Evolutionary conservation across 768 basidiomycete species (phyloP).

Genomic region (Mycena sanguinolenta): DNA sequence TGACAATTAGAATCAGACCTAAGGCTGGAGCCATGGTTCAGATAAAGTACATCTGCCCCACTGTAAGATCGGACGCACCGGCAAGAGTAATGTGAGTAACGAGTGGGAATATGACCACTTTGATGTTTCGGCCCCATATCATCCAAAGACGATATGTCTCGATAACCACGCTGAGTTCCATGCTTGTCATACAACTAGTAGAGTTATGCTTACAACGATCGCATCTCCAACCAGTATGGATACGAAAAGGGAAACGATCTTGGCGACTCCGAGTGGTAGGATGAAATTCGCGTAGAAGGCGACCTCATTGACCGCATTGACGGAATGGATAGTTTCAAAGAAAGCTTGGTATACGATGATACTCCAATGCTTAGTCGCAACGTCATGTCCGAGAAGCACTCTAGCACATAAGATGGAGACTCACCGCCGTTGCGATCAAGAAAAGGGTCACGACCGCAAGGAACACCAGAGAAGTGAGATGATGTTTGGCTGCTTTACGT

Average conservation of each 20-base stretch:
- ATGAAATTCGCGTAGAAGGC: conserved; percentile 25
- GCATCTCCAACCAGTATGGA: conserved; percentile 9
- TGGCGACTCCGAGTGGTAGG: conserved; percentile 3
- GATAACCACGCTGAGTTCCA: conserved; percentile 46
- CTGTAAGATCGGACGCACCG: not conserved
- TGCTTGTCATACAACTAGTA: not conserved
- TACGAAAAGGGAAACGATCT: not conserved
- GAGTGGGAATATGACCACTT: conserved; percentile 25
- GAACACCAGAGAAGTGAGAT: conserved; percentile 17
- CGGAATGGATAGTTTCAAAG: conserved; percentile 26
- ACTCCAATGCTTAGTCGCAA: conserved; percentile 29
- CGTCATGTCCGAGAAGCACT: not conserved
- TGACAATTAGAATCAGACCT: too few relatives aligned
- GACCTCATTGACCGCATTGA: not conserved
- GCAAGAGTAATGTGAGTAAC: not conserved
- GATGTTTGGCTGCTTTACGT: conserved; percentile 5
- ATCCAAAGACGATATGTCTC: conserved; percentile 59
- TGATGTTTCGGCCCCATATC: conserved; percentile 17
- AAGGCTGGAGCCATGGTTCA: too few relatives aligned
- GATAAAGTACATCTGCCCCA: not conserved
- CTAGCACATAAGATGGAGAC: not conserved
- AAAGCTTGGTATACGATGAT: conserved; percentile 24
- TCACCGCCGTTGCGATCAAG: conserved; percentile 6
- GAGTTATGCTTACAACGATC: conserved; percentile 5
- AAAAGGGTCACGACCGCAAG: conserved; percentile 3